Base-by-base conservation (phyloP, 352 stramenopile species). In the Thraustotheca clavata region DNA sequence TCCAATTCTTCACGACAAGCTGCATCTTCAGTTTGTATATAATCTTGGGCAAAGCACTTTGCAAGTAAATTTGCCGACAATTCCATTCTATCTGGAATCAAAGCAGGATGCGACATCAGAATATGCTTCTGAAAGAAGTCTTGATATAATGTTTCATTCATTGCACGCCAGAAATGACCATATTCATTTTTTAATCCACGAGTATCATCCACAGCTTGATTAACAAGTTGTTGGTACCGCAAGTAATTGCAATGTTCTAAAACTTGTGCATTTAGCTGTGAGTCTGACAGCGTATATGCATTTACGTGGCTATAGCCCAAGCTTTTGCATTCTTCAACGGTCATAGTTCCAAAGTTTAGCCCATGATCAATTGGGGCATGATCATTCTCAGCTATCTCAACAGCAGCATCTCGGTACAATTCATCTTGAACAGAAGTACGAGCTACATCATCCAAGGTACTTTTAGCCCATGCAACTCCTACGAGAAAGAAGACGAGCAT, bases 1-100 rank as follows among this genome's bases (percentile, higher is more conserved):
- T 75, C 59, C 24, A 91, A 66, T 2, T 75, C 60, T 0, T 52
- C 20, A 0, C 36, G 41, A 35, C 82, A 91, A 22, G 40, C 68
- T 11, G 60, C 54, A 1, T 84, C 43, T 3, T 72, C 52, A 0
- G 73, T 18, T 9, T 49, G 70, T 27, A 91, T 24, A 4, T 9
- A 39, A 16, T 66, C 24, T 0, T 32, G 18, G 9, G 49, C 20
- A 33, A 77, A 77, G 40, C 75, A 83, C 33, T 31, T 48, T 11
- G 5, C 4, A 3, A 60, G 26, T 48, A 80, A 76, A 29, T 24
- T 33, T 11, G 35, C 27, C 8, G 57, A 20, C 5, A 55, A 3
- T n/a, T 7, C 9, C 16, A 65, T 29, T 20, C 16, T 36, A 16
- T 55, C 57, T 16, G 38, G 9, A 6, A 43, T 16, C 12, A 22